phyloP scores from a whole-genome alignment of 2,329 filamentous ascomycete genomes.

The Verticillium nubilum region DNA sequence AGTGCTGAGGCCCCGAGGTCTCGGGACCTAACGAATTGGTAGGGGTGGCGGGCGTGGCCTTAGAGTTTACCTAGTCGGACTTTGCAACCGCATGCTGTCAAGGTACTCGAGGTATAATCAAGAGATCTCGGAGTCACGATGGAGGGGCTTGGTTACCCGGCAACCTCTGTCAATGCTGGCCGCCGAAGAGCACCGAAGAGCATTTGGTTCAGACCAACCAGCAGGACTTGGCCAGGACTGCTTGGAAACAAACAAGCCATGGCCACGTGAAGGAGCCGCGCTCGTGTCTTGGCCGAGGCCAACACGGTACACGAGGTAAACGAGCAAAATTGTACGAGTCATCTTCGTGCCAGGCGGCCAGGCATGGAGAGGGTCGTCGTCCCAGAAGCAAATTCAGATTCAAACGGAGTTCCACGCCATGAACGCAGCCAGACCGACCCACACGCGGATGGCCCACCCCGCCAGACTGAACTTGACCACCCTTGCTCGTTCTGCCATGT shows the following conservation, averaged over 20 bases:
- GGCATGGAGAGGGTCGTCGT: not conserved
- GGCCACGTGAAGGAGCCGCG: not conserved
- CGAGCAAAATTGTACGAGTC: not conserved
- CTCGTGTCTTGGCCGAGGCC: not conserved
- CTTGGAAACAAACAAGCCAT: not conserved
- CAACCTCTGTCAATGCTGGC: not conserved
- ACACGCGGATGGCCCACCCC: not conserved
- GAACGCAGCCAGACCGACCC: not conserved
- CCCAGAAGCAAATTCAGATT: not conserved
- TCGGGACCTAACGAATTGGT: not conserved
- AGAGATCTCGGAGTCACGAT: too few species aligned
- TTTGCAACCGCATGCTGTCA: not conserved
- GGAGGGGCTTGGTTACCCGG: not conserved
- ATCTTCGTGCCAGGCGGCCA: not conserved
- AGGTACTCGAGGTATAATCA: not conserved
- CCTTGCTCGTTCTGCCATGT: not conserved
- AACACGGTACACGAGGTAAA: not conserved
- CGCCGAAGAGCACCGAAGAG: not conserved
- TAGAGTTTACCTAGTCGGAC: not conserved
- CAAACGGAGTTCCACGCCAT: not conserved
- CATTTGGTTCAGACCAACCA: not conserved
- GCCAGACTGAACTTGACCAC: too few species aligned
- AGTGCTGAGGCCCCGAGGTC: not conserved
- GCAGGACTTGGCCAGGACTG: not conserved
- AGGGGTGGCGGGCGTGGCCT: not conserved